Base-by-base conservation (phyloP, 805 yeast species). In the Lipomyces japonicus region DNA sequence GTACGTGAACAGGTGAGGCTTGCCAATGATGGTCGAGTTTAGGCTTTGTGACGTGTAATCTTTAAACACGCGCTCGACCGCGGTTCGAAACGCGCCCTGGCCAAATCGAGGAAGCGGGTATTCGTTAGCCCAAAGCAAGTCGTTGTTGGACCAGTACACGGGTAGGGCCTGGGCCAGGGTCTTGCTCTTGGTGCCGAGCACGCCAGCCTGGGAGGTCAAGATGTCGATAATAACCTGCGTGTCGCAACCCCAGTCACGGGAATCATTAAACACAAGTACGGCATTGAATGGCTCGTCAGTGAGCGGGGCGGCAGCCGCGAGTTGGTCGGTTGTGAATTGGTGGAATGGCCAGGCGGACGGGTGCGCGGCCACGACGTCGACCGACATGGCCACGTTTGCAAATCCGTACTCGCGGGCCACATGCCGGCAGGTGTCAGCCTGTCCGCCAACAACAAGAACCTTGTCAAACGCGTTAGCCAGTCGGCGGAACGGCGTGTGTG, bases 221-320 rank as follows among this genome's bases (percentile, higher is more conserved):
- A 86, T 61, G 61, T 89, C 97, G 45, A 77, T 65, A 2, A 87
- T 79, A 16, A 90, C 75, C 69, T 89, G 97, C 6, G 82, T 61
- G 65, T 89, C 97, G 1, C 90, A 78, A 1, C 86, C 89, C 82
- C 88, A 76, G 65, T 89, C 96, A 51, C 95, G 72, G 3, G 96
- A 89, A 66, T 90, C 97, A 62, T 85, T 85, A 67, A 89, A 88
- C 23, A 89, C 88, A 53, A 90, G 68, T 0, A 90, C 73, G 2
- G 89, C 90, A 57, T 88, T 95, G 51, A 86, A 73, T 26, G 67
- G 68, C 21, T 63, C 59, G 49, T 46, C 48, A 55, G 54, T 50
- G 63, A 68, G 42, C 60, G 73, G 71, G 22, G 64, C 62, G 0
- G 75, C 74, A 68, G 72, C 79, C 14, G 69, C 66, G 32, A 77